phyloP scores from a whole-genome alignment of 306 rosid genomes.

The Castanea sativa region DNA sequence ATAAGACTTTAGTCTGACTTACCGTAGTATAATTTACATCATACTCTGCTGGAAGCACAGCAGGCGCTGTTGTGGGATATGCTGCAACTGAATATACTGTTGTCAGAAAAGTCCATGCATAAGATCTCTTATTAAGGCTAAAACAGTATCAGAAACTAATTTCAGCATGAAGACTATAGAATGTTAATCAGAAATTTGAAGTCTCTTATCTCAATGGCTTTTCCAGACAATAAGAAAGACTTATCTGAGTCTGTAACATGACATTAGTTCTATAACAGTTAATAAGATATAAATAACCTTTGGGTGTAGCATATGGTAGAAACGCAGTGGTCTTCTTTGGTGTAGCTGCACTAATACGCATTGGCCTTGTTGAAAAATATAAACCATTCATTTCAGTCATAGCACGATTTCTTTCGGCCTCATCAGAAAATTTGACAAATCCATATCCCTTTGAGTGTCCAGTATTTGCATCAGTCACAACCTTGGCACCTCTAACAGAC shows the following conservation, averaged over 20 bases:
- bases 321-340: slow-evolving; percentile 69
- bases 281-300: slow-evolving; percentile 36
- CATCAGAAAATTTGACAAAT: slow-evolving; percentile 86
- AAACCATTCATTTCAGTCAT: slow-evolving; percentile 90
- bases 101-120: slow-evolving; percentile 28
- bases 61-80: slow-evolving; percentile 53
- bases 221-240: not conserved
- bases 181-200: not conserved
- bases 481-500: slow-evolving; percentile 90
- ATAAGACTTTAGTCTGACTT: slow-evolving; percentile 19
- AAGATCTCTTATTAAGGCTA: slow-evolving; percentile 7
- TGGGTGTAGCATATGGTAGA: slow-evolving; percentile 54
- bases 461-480: slow-evolving; percentile 79
- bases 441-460: slow-evolving; percentile 91
- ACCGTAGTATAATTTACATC: slow-evolving; percentile 84
- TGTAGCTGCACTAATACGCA: slow-evolving; percentile 92
- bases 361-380: slow-evolving; percentile 83
- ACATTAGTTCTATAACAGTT: not conserved
- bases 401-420: slow-evolving; percentile 79
- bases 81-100: slow-evolving; percentile 63
- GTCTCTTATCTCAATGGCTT: not conserved
- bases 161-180: not conserved
- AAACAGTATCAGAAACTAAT: slow-evolving; percentile 6
- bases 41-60: slow-evolving; percentile 49
- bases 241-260: not conserved